These are phyloP conservation scores for Fonsecaea pugnacius DNA, from an alignment of 2,329 filamentous ascomycete species.

Conservation along the genomic window DNA sequence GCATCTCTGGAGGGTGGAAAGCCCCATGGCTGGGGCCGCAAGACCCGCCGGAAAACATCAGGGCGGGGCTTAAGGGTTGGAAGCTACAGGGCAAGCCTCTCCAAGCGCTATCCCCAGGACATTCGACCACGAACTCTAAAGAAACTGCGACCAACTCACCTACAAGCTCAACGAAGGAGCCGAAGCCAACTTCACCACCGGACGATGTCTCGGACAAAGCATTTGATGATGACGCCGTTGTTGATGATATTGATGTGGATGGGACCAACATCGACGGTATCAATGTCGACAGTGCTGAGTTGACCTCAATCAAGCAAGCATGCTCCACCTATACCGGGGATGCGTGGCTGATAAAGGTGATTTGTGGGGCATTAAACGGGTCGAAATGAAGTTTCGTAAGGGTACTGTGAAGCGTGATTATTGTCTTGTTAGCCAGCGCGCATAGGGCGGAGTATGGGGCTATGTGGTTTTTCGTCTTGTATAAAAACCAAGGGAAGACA, in stretches of 20 bases:
- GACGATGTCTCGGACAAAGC: background rate
- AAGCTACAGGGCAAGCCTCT: conserved; percentile 26
- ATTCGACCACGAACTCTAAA: background rate
- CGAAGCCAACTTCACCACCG: conserved; percentile 4
- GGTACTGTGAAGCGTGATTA: background rate
- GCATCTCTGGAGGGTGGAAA: conserved; percentile 34
- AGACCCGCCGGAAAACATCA: conserved; percentile 24
- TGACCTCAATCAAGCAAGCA: conserved; percentile 17
- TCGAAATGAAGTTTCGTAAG: conserved; percentile 1
- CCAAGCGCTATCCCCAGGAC: conserved; percentile 1
- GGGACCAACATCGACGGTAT: background rate
- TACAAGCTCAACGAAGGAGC: background rate
- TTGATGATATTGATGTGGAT: conserved; percentile 1
- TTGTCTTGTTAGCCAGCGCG: conserved; percentile 27
- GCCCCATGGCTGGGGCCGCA: conserved; percentile 30
- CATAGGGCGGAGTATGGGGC: conserved; percentile 19
- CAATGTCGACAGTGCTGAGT: conserved; percentile 9
- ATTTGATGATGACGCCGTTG: conserved; percentile 4
- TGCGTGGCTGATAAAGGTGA: conserved; percentile 21
- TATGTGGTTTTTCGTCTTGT: background rate
- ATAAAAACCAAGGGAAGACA: background rate
- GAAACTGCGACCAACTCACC: background rate
- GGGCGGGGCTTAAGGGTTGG: conserved; percentile 28
- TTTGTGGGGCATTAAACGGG: conserved; percentile 20
- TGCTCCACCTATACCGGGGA: conserved; percentile 22